phyloP scores from a whole-genome alignment of 495 filamentous ascomycete species.

The Penicillium waksmanii region DNA sequence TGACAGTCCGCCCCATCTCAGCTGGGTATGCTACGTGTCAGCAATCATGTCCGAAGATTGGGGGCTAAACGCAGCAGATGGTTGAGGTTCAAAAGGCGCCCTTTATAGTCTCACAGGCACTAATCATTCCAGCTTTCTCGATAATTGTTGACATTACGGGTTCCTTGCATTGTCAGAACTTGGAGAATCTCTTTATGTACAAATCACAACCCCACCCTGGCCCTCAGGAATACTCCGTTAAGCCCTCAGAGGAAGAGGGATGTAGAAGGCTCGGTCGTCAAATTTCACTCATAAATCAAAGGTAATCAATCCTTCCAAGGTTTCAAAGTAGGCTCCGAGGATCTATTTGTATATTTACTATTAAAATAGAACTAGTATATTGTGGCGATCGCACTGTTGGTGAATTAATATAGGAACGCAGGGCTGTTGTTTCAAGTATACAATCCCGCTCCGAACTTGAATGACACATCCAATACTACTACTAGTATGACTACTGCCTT shows the following conservation, averaged over 20 bases:
- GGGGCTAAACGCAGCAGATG: background rate
- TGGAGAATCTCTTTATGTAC: too few relatives aligned
- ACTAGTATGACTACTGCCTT: too few relatives aligned
- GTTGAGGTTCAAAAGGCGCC: background rate
- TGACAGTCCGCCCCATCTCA: background rate
- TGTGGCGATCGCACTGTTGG: background rate
- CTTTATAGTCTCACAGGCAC: background rate
- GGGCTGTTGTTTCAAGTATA: background rate
- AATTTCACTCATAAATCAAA: too few relatives aligned
- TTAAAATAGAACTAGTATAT: background rate
- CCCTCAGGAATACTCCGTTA: too few relatives aligned
- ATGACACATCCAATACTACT: too few relatives aligned
- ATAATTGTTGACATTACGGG: background rate
- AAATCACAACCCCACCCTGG: too few relatives aligned
- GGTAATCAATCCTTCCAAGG: too few relatives aligned
- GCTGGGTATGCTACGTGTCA: background rate
- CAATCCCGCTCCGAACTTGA: background rate
- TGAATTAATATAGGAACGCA: background rate
- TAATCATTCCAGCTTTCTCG: background rate
- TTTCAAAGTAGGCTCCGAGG: too few relatives aligned
- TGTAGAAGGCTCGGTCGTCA: too few relatives aligned
- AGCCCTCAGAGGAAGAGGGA: too few relatives aligned
- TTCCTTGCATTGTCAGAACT: too few relatives aligned
- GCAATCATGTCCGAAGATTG: background rate
- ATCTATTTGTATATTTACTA: too few relatives aligned